Percentiles rank a stretch among this genome's conserved stretches.
Evolutionary conservation across 305 asterid genomes (phyloP).

Genomic region (Solanum hybrid): DNA sequence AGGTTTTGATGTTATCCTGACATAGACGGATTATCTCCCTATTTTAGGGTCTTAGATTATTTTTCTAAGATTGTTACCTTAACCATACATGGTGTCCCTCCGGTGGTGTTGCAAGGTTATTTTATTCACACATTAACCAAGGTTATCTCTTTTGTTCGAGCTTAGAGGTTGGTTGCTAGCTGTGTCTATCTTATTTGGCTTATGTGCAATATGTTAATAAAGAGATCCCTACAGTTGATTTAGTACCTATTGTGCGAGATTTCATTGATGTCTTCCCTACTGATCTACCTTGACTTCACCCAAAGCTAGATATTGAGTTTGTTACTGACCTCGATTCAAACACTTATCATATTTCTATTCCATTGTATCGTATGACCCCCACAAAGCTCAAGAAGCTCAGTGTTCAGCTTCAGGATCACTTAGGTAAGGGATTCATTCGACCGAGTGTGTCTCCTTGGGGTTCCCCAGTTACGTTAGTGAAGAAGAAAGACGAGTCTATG

Average conservation of each 20-base stretch:
- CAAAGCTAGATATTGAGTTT: neutral
- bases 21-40: neutral
- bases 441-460: no score
- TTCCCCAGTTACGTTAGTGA: neutral
- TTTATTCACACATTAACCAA: no score
- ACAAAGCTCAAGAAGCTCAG: neutral
- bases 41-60: neutral
- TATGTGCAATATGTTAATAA: neutral
- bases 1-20: neutral
- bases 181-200: neutral
- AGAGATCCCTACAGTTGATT: neutral
- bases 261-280: neutral
- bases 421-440: neutral
- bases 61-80: neutral
- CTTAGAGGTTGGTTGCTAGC: neutral
- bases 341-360: neutral
- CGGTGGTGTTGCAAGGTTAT: neutral
- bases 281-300: neutral
- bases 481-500: no score
- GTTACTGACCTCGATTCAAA: neutral
- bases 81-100: neutral
- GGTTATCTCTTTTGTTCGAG: neutral
- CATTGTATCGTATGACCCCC: no score
- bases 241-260: no score
- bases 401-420: neutral